These are phyloP conservation scores for Heimioporus sp. DNA, from an alignment of 768 basidiomycete species.

Conservation along the genomic window DNA sequence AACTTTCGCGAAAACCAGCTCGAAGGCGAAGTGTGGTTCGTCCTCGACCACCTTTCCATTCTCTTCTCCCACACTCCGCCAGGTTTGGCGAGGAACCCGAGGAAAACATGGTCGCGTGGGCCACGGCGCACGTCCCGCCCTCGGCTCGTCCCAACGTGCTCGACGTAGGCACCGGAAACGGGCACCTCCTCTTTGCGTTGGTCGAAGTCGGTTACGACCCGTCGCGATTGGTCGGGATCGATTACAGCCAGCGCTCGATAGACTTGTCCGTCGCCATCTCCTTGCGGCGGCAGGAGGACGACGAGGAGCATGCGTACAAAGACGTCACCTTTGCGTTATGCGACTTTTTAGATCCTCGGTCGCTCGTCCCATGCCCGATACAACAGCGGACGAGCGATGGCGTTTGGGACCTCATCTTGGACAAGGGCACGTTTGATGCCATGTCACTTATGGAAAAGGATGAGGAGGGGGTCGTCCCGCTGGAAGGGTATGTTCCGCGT, in stretches of 20 bases:
- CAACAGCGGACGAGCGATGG: conserved; percentile 4
- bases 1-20: conserved; percentile 79
- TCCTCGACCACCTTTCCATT: not conserved
- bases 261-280: conserved; percentile 61
- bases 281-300: conserved; percentile 29
- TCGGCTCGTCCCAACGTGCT: conserved; percentile 50
- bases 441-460: conserved; percentile 71
- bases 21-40: conserved; percentile 83
- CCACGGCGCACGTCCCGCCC: conserved; percentile 50
- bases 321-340: conserved; percentile 52
- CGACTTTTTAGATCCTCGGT: conserved; percentile 63
- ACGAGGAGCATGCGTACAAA: not conserved
- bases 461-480: conserved; percentile 48
- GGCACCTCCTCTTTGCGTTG: conserved; percentile 70
- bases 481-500: conserved; percentile 57
- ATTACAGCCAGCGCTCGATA: conserved; percentile 75
- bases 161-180: conserved; percentile 82
- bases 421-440: conserved; percentile 90
- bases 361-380: conserved; percentile 29
- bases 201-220: conserved; percentile 62
- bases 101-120: conserved; percentile 81
- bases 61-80: not conserved
- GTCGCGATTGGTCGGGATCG: conserved; percentile 57
- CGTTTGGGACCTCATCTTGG: conserved; percentile 72
- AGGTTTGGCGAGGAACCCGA: conserved; percentile 82